Evolutionary conservation across 2,329 filamentous ascomycete species (phyloP), one percentile per base, ranked within the genome.

Genomic region (Xylariaceae sp.): DNA sequence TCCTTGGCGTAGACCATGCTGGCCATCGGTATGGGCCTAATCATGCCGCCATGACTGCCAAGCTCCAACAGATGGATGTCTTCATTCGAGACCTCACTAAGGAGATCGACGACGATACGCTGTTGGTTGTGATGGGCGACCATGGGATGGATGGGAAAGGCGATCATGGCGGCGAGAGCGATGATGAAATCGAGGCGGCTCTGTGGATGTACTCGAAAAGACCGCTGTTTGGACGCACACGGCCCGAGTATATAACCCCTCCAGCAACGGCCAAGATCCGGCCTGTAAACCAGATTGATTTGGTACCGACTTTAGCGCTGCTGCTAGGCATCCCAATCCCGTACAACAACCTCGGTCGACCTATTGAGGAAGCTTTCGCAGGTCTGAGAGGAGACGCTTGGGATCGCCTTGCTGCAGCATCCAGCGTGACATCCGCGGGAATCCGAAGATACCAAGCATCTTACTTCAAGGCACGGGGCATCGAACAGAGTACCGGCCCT

Each of bases 201-300:
- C 74, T 99, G 45, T 99, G 95, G 93, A 96, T 99, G 92, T 99
- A 98, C 73, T 96, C 95, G 1, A 96, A 93, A 73, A 88, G 85
- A 65, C 86, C 87, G 0, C 73, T 90, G 9, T 99, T 99, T 73
- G 95, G 95, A 16, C 87, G 92, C 40, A 89, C 85, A 1, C 80
- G 84, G 47, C 76, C 84, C 2, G 82, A 85, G 5, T 82, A 81
- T 62, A 70, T 75, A 14, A 76, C 79, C 19, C 87, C 86, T 18
- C 87, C 85, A 6, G 73, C 77, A n/a, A 90, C 83, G 20, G 92
- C 93, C 41, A 96, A 95, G 71, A 83, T 87, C 20, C 82, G 90
- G 9, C 87, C 90, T 0, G 83, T 87, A 41, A 85, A 86, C 57
- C 95, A 99, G 74, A 99, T 99, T 63, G 95, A 99, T 71, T 82